phyloP scores from a whole-genome alignment of 805 yeast genomes.

The Blastobotrys mokoenaii region DNA sequence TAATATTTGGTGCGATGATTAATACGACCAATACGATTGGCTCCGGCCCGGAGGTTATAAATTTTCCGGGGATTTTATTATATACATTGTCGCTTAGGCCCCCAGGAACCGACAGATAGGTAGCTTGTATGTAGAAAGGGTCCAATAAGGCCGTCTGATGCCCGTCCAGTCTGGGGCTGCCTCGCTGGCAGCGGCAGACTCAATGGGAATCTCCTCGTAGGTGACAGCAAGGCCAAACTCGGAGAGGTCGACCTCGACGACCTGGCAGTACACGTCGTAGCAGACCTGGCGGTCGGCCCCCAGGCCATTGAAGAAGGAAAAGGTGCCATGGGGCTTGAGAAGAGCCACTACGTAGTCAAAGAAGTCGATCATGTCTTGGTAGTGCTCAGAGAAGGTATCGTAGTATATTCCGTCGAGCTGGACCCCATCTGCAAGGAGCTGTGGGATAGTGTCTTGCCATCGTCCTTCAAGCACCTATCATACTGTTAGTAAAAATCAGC shows the following conservation, averaged over 20 bases:
- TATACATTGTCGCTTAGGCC: not conserved
- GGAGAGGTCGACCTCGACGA: constrained; percentile 69
- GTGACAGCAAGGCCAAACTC: constrained; percentile 68
- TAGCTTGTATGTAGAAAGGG: constrained; percentile 23
- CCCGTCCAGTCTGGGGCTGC: constrained; percentile 27
- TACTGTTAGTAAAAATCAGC: too few relatives aligned
- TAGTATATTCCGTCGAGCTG: constrained; percentile 87
- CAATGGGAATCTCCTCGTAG: constrained; percentile 33
- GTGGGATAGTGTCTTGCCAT: constrained; percentile 80
- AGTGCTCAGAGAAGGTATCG: constrained; percentile 91
- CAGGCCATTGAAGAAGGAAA: constrained; percentile 87
- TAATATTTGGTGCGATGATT: too few relatives aligned
- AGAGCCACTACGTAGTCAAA: constrained; percentile 78
- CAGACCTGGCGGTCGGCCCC: constrained; percentile 71
- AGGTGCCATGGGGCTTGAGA: constrained; percentile 71
- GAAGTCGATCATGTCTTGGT: constrained; percentile 77
- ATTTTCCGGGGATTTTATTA: too few relatives aligned
- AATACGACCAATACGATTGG: too few relatives aligned
- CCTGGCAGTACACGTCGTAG: constrained; percentile 76
- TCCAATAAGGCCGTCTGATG: constrained; percentile 29
- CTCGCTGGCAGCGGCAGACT: constrained; percentile 30
- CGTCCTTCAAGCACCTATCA: constrained; percentile 64
- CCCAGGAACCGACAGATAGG: constrained; percentile 20
- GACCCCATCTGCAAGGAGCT: constrained; percentile 53
- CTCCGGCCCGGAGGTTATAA: too few relatives aligned